A percentile compares a stretch with the other conserved stretches of the same genome.
Evolutionary conservation across 2,329 filamentous ascomycete species (phyloP).

Genomic region (Aphanocladium album): DNA sequence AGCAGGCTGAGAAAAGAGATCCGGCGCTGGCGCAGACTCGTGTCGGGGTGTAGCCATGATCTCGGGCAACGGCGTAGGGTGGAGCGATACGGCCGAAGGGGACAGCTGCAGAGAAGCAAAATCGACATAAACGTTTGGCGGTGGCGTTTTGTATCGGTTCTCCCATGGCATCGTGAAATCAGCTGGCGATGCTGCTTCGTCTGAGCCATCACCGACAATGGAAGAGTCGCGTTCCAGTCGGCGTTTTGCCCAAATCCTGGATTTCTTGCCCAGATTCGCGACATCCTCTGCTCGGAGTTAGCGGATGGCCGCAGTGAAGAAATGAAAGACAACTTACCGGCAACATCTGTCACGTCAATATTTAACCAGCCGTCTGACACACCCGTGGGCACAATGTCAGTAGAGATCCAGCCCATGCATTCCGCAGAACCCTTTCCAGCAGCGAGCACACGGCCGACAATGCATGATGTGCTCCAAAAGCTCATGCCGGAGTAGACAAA

Average conservation of each 20-base stretch:
- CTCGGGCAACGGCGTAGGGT: conserved; percentile 40
- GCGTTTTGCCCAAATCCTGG: conserved; percentile 57
- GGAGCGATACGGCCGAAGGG: conserved; percentile 37
- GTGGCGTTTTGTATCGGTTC: conserved; percentile 44
- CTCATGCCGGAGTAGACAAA: conserved; percentile 60
- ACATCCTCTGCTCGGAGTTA: conserved; percentile 37
- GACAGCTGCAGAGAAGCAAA: conserved; percentile 48
- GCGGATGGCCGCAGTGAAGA: not conserved
- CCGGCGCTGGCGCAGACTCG: conserved; percentile 27
- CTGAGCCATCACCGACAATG: conserved; percentile 54
- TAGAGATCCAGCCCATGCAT: conserved; percentile 65
- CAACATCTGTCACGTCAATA: conserved; percentile 49
- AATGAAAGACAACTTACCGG: conserved; percentile 33
- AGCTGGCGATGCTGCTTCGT: conserved; percentile 49
- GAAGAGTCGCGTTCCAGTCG: conserved; percentile 55
- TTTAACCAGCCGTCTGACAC: conserved; percentile 54
- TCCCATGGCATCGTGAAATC: conserved; percentile 60
- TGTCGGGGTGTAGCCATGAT: conserved; percentile 34
- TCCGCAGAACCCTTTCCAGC: conserved; percentile 57
- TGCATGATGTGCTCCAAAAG: conserved; percentile 64
- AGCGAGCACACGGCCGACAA: conserved; percentile 60
- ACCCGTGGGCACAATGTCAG: conserved; percentile 49
- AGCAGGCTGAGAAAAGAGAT: conserved; percentile 31
- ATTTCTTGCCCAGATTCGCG: conserved; percentile 46
- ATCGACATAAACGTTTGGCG: conserved; percentile 43